These are phyloP conservation scores for Pezicula neosporulosa DNA, from an alignment of 2,329 filamentous ascomycete species.

Conservation along the genomic window DNA sequence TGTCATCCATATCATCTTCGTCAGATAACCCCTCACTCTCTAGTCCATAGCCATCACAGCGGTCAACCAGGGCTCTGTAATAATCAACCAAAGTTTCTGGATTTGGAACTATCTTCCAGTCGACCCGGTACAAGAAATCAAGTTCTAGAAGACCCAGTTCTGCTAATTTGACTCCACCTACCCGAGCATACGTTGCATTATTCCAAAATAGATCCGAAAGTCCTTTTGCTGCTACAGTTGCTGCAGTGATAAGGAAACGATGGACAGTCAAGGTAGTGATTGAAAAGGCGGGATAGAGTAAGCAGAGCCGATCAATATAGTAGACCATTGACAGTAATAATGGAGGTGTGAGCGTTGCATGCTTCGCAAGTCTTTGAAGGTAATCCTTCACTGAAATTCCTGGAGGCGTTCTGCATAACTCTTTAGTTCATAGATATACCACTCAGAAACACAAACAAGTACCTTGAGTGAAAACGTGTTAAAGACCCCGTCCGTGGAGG, in stretches of 20 bases:
- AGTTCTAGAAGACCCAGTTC: constrained; percentile 90
- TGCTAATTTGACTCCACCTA: constrained; percentile 85
- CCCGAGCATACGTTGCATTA: constrained; percentile 91
- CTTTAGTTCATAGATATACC: constrained; percentile 4
- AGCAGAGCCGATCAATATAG: constrained; percentile 93
- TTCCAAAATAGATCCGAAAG: constrained; percentile 98
- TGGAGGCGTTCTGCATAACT: constrained; percentile 59
- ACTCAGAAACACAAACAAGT: constrained; percentile 15
- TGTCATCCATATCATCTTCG: constrained; percentile 29
- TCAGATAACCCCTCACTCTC: constrained; percentile 34
- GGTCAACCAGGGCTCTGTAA: constrained; percentile 79
- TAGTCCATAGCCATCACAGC: constrained; percentile 53
- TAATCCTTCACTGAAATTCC: constrained; percentile 95
- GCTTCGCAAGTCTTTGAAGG: constrained; percentile 84
- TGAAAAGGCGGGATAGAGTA: constrained; percentile 89
- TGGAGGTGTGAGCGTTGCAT: constrained; percentile 89
- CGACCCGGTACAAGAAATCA: constrained; percentile 86
- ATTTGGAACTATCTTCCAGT: constrained; percentile 96
- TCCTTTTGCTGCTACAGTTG: constrained; percentile 93
- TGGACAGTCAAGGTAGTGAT: constrained; percentile 96
- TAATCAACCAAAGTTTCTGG: constrained; percentile 93
- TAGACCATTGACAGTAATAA: constrained; percentile 98
- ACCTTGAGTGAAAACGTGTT: constrained; percentile 94
- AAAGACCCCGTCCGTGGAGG: constrained; percentile 82
- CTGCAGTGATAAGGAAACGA: constrained; percentile 92